Conservation (phyloP, 108 stramenopile species). For the Skeletonema menzelii region DNA sequence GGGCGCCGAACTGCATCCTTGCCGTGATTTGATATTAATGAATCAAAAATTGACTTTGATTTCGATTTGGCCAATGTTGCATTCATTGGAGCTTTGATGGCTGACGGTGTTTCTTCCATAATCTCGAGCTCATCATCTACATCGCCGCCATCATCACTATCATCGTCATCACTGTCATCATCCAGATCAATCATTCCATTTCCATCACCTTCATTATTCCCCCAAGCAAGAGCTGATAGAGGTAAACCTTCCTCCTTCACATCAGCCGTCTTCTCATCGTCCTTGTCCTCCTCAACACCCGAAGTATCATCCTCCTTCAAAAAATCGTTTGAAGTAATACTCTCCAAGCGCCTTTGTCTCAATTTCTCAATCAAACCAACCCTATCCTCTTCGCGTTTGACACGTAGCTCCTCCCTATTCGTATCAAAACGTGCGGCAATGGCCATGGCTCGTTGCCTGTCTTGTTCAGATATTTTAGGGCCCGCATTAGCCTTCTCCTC, state of each 20-base stretch:
- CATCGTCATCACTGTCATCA: neutral
- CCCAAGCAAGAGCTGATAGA: neutral
- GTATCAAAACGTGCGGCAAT: conserved; percentile 83
- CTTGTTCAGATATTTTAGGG: conserved; percentile 57
- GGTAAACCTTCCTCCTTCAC: neutral
- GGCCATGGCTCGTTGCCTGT: conserved; percentile 68
- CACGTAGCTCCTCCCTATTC: conserved; percentile 65
- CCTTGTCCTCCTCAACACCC: conserved; percentile 6
- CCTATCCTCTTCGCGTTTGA: conserved; percentile 73
- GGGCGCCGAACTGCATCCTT: neutral
- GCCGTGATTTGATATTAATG: conserved; percentile 13
- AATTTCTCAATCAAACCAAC: conserved; percentile 64
- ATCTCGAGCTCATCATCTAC: conserved; percentile 51
- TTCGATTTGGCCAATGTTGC: neutral
- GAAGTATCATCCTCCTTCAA: neutral
- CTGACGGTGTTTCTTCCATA: neutral
- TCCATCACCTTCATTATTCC: neutral
- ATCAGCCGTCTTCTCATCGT: conserved; percentile 1
- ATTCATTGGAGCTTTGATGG: neutral
- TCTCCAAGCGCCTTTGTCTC: conserved; percentile 59
- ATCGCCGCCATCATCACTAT: conserved; percentile 21
- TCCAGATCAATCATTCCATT: neutral
- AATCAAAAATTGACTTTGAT: conserved; percentile 21
- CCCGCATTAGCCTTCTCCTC: conserved; percentile 2
- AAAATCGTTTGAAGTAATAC: conserved; percentile 22